These are phyloP conservation scores for Aspergillus texensis DNA, from an alignment of 2,329 filamentous ascomycete species.

Conservation along the genomic window DNA sequence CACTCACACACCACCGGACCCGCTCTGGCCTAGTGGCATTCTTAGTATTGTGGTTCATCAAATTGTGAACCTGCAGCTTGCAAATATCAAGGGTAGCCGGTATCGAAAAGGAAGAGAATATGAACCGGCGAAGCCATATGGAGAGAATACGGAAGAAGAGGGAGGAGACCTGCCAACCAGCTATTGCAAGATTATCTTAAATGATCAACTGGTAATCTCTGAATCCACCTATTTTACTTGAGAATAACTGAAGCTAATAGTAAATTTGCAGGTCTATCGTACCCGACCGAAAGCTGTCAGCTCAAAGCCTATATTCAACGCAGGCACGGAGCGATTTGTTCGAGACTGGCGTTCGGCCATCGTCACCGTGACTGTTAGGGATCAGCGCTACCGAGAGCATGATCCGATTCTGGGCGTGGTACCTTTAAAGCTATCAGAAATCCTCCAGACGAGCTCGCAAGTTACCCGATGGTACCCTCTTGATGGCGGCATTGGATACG, in stretches of 20 bases:
- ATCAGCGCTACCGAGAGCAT: constrained; percentile 86
- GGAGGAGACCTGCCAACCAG: constrained; percentile 79
- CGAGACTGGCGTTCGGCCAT: constrained; percentile 90
- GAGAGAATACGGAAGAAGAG: constrained; percentile 84
- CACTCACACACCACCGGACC: constrained; percentile 86
- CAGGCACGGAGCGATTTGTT: constrained; percentile 88
- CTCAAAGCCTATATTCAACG: constrained; percentile 95
- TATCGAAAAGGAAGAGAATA: constrained; percentile 84
- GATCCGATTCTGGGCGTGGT: constrained; percentile 94
- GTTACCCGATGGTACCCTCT: constrained; percentile 93
- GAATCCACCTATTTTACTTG: background rate
- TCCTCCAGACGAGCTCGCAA: constrained; percentile 86
- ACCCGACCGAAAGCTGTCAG: constrained; percentile 94
- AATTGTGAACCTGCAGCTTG: constrained; percentile 91
- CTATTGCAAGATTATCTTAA: constrained; percentile 90
- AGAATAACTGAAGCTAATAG: background rate
- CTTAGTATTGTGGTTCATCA: constrained; percentile 87
- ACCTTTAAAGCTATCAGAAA: constrained; percentile 80
- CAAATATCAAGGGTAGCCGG: constrained; percentile 81
- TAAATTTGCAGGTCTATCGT: constrained; percentile 67
- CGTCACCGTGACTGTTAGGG: constrained; percentile 84
- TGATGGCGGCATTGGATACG: constrained; percentile 90
- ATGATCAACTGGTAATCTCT: constrained; percentile 71
- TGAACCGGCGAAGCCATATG: constrained; percentile 81
- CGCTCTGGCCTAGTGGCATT: constrained; percentile 92